phyloP scores from a whole-genome alignment of 176 grass and related monocot species.

The Secale cereale region DNA sequence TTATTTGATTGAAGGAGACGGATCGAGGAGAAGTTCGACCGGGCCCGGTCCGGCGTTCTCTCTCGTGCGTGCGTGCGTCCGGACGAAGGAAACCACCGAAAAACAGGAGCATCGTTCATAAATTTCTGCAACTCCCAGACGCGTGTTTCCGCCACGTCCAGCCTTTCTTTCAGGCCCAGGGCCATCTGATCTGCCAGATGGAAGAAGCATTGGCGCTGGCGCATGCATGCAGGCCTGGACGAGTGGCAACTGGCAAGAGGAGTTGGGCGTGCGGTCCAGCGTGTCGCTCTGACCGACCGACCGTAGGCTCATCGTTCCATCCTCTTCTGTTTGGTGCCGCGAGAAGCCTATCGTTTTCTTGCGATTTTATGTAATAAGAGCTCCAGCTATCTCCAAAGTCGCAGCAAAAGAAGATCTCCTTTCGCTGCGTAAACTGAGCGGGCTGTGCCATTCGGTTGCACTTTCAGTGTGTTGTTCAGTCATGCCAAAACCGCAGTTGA shows the following conservation, averaged over 20 bases:
- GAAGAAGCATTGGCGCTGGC: not conserved
- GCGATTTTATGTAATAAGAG: not conserved
- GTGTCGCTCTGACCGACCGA: no score
- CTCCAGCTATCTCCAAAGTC: not conserved
- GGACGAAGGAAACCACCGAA: not conserved
- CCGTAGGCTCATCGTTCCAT: not conserved
- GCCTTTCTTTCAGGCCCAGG: not conserved
- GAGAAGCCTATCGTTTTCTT: not conserved
- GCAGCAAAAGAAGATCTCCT: not conserved
- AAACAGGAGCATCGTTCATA: not conserved
- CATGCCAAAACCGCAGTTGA: not conserved
- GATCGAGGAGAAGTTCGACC: not conserved
- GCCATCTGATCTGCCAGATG: not conserved
- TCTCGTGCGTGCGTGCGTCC: not conserved
- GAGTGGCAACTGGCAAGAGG: not conserved
- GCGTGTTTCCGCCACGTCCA: slow-evolving; percentile 3
- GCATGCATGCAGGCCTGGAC: not conserved
- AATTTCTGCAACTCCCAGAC: not conserved
- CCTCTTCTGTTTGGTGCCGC: not conserved
- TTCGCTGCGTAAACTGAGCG: not conserved
- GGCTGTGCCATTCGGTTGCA: not conserved
- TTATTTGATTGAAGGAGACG: not conserved
- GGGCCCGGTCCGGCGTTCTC: not conserved
- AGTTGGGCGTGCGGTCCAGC: not conserved
- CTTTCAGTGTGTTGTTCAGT: slow-evolving; percentile 26